Evolutionary conservation across 208 protist genomes (phyloP), one percentile per base, ranked within the genome.

Genomic region (Naegleria fowleri): DNA sequence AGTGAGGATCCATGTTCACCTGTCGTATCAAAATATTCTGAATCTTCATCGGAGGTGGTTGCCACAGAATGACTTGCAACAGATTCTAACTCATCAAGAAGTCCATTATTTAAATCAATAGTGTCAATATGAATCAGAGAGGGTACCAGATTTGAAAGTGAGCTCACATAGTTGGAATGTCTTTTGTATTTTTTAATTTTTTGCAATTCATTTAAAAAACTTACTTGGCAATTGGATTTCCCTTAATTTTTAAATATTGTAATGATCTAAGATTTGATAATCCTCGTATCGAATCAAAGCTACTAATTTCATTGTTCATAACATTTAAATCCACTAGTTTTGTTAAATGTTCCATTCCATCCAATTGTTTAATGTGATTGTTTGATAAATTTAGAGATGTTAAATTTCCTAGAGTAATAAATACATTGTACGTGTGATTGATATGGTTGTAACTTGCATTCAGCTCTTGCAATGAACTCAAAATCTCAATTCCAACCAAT

Each of bases 181-280:
- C 55, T 67, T 29, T 29, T n/a, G n/a, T n/a, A n/a, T n/a, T n/a
- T n/a, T n/a, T n/a, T n/a, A n/a, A n/a, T n/a, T n/a, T n/a, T n/a
- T n/a, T n/a, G n/a, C n/a, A n/a, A n/a, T n/a, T n/a, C n/a, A n/a
- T n/a, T n/a, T n/a, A n/a, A n/a, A n/a, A 16, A 84, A 84, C 76
- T 41, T 84, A 84, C 76, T 84, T 84, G 29, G 76, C 11, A 84
- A 84, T 40, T 41, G 76, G 76, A 40, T 84, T 84, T 36, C 76
- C 76, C 29, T 36, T 40, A 33, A 84, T 84, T 33, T 41, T 84
- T 40, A 84, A 84, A 84, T 41, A 6, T 41, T 33, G 29, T 5
- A 84, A 33, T 39, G 2, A 22, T 41, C 33, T 84, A 22, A 84
- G 33, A 84, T 84, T 33, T 3, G 33, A 7, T 40, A 84, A 84